phyloP scores from a whole-genome alignment of 345 rosid genomes.

The Excoecaria cochinchinensis region DNA sequence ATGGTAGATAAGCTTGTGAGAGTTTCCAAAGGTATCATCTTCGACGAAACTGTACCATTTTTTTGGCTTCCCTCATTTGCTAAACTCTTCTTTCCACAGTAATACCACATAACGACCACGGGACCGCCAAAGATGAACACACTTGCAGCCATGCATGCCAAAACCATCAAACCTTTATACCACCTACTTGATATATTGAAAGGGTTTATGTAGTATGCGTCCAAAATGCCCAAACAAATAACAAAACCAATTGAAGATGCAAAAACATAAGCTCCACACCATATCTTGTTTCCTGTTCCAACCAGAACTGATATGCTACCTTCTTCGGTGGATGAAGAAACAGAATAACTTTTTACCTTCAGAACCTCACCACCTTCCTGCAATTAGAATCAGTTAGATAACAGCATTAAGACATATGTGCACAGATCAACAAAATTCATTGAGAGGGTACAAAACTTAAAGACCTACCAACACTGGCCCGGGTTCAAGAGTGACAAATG shows the following conservation, averaged over 20 bases:
- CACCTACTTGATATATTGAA: conserved; percentile 46
- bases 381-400: conserved; percentile 3
- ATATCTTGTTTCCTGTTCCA: conserved; percentile 63
- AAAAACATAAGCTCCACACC: conserved; percentile 68
- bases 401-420: background rate
- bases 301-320: conserved; percentile 63
- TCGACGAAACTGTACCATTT: conserved; percentile 9
- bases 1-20: background rate
- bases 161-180: conserved; percentile 69
- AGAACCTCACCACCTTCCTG: conserved; percentile 69
- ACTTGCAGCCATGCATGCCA: conserved; percentile 62
- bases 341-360: conserved; percentile 25
- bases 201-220: conserved; percentile 15
- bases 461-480: conserved; percentile 60
- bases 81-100: conserved; percentile 41
- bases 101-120: conserved; percentile 68
- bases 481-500: conserved; percentile 68
- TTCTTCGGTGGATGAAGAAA: conserved; percentile 36
- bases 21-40: background rate
- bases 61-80: conserved; percentile 20
- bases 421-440: background rate
- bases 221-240: conserved; percentile 37
- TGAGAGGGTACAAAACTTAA: background rate
- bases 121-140: conserved; percentile 64
- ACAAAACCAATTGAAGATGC: conserved; percentile 58